Conservation (phyloP, 345 rosid genomes). For the Salix purpurea region DNA sequence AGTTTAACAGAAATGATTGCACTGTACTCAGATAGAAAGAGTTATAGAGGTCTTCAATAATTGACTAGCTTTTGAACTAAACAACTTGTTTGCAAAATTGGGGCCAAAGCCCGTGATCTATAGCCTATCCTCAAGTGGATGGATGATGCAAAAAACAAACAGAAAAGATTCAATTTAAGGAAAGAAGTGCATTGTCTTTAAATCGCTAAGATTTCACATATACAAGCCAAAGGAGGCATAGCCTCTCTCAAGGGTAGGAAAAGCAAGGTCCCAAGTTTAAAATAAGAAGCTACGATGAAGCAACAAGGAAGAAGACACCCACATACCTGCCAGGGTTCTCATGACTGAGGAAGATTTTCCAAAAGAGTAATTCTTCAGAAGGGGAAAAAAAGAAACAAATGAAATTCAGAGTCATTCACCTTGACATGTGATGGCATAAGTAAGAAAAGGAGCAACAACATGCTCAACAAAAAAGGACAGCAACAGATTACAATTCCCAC, state of each 20-base stretch:
- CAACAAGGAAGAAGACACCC: constrained; percentile 1
- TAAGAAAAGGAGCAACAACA: not conserved
- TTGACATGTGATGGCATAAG: not conserved
- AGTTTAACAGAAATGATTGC: not conserved
- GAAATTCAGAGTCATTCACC: constrained; percentile 3
- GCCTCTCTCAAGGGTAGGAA: not conserved
- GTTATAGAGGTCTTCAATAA: not conserved
- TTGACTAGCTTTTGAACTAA: not conserved
- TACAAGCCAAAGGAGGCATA: not conserved
- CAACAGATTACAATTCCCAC: constrained; percentile 1
- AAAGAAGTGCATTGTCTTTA: not conserved
- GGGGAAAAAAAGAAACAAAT: constrained; percentile 12
- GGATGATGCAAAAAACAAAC: not conserved
- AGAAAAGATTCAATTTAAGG: not conserved
- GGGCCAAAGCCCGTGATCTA: not conserved
- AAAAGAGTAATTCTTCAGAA: constrained; percentile 81
- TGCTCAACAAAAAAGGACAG: not conserved
- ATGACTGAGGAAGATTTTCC: constrained; percentile 94
- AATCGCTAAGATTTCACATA: not conserved
- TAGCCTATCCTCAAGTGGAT: not conserved
- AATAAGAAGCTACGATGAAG: not conserved
- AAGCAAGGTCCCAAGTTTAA: not conserved
- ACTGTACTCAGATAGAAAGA: not conserved
- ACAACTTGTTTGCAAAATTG: not conserved
- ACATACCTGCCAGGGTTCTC: constrained; percentile 87